Base-by-base conservation (phyloP, 805 yeast species). In the Trichomonascus vanleenenianus region DNA sequence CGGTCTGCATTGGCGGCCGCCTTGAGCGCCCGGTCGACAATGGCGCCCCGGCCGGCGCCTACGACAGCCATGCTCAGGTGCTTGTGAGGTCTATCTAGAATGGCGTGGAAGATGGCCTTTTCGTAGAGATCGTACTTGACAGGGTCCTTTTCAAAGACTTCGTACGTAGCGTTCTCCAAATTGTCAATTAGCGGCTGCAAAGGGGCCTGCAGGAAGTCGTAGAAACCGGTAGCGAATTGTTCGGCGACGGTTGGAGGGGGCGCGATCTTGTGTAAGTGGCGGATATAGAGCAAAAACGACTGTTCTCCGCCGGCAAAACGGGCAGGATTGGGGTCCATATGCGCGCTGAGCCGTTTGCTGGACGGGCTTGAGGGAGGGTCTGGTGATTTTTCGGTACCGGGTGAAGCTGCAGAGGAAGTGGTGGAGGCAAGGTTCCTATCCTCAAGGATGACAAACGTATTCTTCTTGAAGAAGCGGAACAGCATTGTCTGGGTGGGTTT, bases 1-100 rank as follows among this genome's bases (percentile, higher is more conserved):
- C 55, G 46, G 15, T 49, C 44, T 3, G 59, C 55, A 3, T 48
- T 44, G 2, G 59, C 54, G 1, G 78, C 53, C 2, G 79, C 75
- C 4, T 63, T 56, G 27, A 74, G 63, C 0, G 75, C 66, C 16
- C 73, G 67, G 38, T 79, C 79, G 2, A 88, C 79, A 25, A 89
- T 63, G 0, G 91, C 89, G 1, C 97, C 97, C 39, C 87, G 67
- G 1, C 97, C 97, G 0, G 96, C 93, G 0, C 97, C 97, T 2
- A 83, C 79, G 2, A 89, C 73, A 3, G 83, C 71, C 7, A 85
- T 64, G 9, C 44, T 25, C 10, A 46, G 38, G 19, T 34, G 47
- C 15, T 73, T 53, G 45, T 42, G 46, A 7, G 58, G 52, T 18
- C 50, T 39, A 25, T 50, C 51, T 61, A 73, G 53, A 14, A 83